Base-by-base conservation (phyloP, 768 basidiomycete species). In the Lentinula guzmanii region DNA sequence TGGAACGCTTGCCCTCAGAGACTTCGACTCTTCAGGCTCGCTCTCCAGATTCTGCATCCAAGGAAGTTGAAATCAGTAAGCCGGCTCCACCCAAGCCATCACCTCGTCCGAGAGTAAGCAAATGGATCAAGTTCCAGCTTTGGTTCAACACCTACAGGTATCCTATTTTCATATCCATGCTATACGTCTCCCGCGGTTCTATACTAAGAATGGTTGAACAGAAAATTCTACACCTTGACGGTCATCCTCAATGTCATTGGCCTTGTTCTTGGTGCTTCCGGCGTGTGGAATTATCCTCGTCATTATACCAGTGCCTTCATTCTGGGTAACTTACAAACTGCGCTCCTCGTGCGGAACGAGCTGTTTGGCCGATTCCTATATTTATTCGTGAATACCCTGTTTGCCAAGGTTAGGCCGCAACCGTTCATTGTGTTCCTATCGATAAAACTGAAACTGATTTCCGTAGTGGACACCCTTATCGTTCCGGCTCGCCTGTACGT, bases 71-170 rank as follows among this genome's bases (percentile, higher is more conserved):
- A n/a, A 41, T 45, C 58, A 46, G 16, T 18, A 46, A 59, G 4
- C 45, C 58, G 45, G 33, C 62, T 15, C 45, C 55, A n/a, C 41
- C 50, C 48, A 68, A 65, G 45, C 39, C 70, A 39, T 78, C 78
- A 71, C 74, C 50, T 43, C 56, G 71, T 6, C 55, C 41, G 68
- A 79, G 79, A 69, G 74, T 72, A 37, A 79, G 81, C 41, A 78
- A 79, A 43, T 83, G 82, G 76, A 83, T 88, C 60, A 71, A 78
- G 52, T 84, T 85, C 70, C 79, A 79, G 60, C 72, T 91, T 28
- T 92, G 90, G 90, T 91, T 86, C 72, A 89, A 93, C 66, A 86
- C 85, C 0, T 92, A 93, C 68, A 78, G 88, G 90, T 86, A 61
- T 7, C 78, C 78, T 64, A 4, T 13, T 45, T 18, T 28, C 10